These are phyloP conservation scores for Conidiobolus incongruus DNA, from an alignment of 371 early-diverging fungal species.

Conservation along the genomic window DNA sequence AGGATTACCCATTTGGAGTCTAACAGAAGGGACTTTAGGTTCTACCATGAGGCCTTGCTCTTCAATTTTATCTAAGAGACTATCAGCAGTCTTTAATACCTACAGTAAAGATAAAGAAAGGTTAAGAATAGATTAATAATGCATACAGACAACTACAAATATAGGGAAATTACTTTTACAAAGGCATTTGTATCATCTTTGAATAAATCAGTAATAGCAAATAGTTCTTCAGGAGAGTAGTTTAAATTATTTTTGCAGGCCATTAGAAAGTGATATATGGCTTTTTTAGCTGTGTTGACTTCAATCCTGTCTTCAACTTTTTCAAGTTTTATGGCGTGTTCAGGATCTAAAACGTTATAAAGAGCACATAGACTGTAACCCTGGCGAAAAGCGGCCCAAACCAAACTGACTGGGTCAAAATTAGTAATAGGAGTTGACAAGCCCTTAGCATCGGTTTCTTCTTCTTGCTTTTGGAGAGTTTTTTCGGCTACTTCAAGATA, in stretches of 20 bases:
- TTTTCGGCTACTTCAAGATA: constrained; percentile 19
- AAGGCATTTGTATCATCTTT: constrained; percentile 88
- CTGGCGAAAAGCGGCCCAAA: constrained; percentile 76
- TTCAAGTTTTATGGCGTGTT: constrained; percentile 21
- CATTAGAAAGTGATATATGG: constrained; percentile 54
- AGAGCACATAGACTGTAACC: constrained; percentile 69
- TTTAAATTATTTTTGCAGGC: constrained; percentile 40
- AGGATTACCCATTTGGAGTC: constrained; percentile 30
- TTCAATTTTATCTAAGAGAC: constrained; percentile 42
- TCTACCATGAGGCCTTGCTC: constrained; percentile 33
- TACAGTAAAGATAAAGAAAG: constrained; percentile 3
- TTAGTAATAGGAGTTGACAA: constrained; percentile 11
- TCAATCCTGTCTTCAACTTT: constrained; percentile 32
- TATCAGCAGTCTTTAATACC: constrained; percentile 40
- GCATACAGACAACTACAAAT: not conserved
- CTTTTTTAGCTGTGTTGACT: constrained; percentile 58
- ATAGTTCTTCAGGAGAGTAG: constrained; percentile 53
- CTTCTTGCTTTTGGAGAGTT: constrained; percentile 12
- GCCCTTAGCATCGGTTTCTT: too few relatives aligned
- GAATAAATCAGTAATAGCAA: constrained; percentile 71
- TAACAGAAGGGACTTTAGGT: constrained; percentile 14
- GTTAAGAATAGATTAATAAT: not conserved
- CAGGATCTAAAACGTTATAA: constrained; percentile 49
- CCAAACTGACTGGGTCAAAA: constrained; percentile 57
- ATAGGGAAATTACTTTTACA: constrained; percentile 51